Percentiles rank a stretch among this genome's conserved stretches.
phyloP scores from a whole-genome alignment of 768 basidiomycete species.

The Lactarius sp. region DNA sequence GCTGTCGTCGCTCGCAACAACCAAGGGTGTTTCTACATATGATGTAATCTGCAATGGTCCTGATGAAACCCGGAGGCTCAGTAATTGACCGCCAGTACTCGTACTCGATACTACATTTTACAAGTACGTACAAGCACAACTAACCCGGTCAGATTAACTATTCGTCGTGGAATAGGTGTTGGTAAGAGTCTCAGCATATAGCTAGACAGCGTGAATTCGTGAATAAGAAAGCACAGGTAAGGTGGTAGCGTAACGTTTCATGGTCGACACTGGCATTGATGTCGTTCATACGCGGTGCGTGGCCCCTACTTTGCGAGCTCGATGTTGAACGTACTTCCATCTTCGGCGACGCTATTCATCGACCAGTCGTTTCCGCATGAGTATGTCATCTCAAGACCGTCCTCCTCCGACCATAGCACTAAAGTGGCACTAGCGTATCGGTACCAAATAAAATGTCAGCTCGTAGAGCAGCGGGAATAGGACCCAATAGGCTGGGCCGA shows the following conservation, averaged over 20 bases:
- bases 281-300: not conserved
- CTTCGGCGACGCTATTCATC: constrained; percentile 14
- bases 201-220: not conserved
- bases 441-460: not conserved
- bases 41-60: not conserved
- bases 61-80: no score
- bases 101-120: not conserved
- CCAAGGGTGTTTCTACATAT: no score
- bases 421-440: not conserved
- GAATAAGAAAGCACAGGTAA: not conserved
- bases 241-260: not conserved
- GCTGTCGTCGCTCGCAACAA: no score
- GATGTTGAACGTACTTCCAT: constrained; percentile 12
- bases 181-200: not conserved
- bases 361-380: constrained; percentile 4
- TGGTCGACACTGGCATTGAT: not conserved
- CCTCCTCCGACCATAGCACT: constrained; percentile 10
- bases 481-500: not conserved
- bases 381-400: constrained; percentile 7
- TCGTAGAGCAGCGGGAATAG: not conserved
- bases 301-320: constrained; percentile 13
- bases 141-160: not conserved
- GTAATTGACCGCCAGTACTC: not conserved
- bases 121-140: not conserved
- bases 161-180: not conserved